phyloP scores from a whole-genome alignment of 805 yeast species.

The Nakazawaea populi region DNA sequence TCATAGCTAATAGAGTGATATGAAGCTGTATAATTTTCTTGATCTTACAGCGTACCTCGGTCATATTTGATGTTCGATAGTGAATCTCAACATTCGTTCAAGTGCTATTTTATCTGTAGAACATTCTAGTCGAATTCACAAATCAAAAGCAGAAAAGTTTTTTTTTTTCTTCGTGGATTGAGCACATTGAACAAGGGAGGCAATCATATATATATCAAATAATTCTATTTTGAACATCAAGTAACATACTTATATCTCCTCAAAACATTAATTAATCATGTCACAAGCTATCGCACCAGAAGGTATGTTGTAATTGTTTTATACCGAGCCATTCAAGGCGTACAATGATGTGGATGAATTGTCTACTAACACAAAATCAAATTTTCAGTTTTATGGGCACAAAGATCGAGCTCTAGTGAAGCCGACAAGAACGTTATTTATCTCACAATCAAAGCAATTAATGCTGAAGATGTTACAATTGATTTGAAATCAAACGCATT shows the following conservation, averaged over 20 bases:
- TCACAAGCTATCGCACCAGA: conserved; percentile 4
- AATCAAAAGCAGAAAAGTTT: neutral
- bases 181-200: neutral
- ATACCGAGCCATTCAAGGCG: neutral
- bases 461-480: conserved; percentile 57
- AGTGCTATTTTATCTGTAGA: neutral
- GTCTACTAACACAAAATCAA: neutral
- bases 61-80: too few relatives aligned
- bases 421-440: conserved; percentile 68
- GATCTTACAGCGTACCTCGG: too few relatives aligned
- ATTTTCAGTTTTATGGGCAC: conserved; percentile 86
- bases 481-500: conserved; percentile 53
- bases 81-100: too few relatives aligned
- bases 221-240: neutral
- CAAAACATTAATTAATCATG: neutral
- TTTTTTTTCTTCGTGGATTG: neutral
- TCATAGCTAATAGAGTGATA: too few relatives aligned
- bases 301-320: neutral
- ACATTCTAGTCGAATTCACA: neutral
- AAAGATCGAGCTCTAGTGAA: conserved; percentile 78
- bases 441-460: conserved; percentile 69
- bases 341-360: neutral
- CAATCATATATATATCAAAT: neutral
- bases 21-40: too few relatives aligned
- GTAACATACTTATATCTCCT: neutral